Evolutionary conservation across 257 asterid genomes (phyloP), one percentile per base, ranked within the genome.

Genomic region (Sherardia arvensis): DNA sequence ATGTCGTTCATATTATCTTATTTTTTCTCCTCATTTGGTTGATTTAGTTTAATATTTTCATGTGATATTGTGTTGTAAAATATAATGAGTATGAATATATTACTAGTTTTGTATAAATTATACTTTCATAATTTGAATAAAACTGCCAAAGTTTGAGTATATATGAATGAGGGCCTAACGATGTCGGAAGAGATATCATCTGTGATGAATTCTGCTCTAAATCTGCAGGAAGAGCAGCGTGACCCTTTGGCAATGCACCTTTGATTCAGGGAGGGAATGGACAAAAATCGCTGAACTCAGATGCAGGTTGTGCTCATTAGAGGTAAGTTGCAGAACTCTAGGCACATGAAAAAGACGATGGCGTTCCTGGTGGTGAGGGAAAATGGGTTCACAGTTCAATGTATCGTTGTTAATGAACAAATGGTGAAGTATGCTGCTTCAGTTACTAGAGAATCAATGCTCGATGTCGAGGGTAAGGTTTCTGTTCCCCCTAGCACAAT

Each of bases 311-410:
- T 91, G 12, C 59, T 85, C 62, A 58, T 88, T 23, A 84, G 90
- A 1, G 98, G 97, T 7, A 80, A 85, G 7, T 91, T 81, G 15
- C 97, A 88, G 74, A 36, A 87, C 54, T 79, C 84, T 25, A 86
- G 98, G 14, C 83, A 84, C 2, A 84, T 79, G 5, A 85, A 91
- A 64, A 91, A 85, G 71, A 91, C 86, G 74, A 82, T 91, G 71
- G 91, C 95, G 1, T 91, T 91, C 21, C 22, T 88, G 43, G 87
- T 88, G 34, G 88, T 92, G 57, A 86, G 98, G 62, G 81, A 85
- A 64, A 66, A 78, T 18, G 94, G 97, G 1, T 85, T 77, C 65
- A 88, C 95, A 1, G 98, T 92, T 38, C 97, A 88, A 69, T 88
- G 95, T 63, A 83, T 92, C 3, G 63, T 89, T 76, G 95, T 85